Base-by-base conservation (phyloP, 2,329 filamentous ascomycete species). In the Setomelanomma holmii region DNA sequence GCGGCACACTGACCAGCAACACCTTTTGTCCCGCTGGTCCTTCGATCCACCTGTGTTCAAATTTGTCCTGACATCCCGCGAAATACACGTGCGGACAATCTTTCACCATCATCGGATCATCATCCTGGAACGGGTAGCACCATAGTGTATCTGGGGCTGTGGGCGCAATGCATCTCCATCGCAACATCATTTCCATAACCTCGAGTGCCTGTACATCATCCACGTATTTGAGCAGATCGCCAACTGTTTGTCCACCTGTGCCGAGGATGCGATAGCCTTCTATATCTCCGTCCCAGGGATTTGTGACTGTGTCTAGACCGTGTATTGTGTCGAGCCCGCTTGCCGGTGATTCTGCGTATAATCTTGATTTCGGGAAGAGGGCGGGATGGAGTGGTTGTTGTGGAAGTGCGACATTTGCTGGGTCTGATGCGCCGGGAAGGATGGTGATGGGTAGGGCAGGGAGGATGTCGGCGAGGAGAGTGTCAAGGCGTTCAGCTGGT, bases 141-240 rank as follows among this genome's bases (percentile, higher is more conserved):
- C 92, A 96, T 38, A 99, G 73, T 0, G 96, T 99, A 75, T 99
- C 96, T 0, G 96, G 95, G 1, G 95, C 95, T 0, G 95, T 99
- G 1, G 95, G 95, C 4, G 95, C 95, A 60, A 87, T 87, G 69
- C 91, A 90, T 56, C 95, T 84, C 95, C 95, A 99, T 53, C 92
- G 84, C 61, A 96, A 87, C 86, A 96, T 95, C 51, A 88, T 88
- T 75, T 98, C 95, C 89, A 98, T 95, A 84, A 97, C 90, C 40
- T 88, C 88, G 21, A 98, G 70, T 17, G 93, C 80, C 62, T 92
- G 86, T 36, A 91, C 86, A 30, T 85, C 87, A 51, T 89, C 86
- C 21, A 98, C 84, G 69, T 99, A 99, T 73, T 93, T 95, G 74
- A 92, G 90, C 3, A 98, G 86, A 73, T 99, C 96, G 65, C 96